Base-by-base conservation (phyloP, 2,329 filamentous ascomycete species). In the Arthrobotrys megalospora region DNA sequence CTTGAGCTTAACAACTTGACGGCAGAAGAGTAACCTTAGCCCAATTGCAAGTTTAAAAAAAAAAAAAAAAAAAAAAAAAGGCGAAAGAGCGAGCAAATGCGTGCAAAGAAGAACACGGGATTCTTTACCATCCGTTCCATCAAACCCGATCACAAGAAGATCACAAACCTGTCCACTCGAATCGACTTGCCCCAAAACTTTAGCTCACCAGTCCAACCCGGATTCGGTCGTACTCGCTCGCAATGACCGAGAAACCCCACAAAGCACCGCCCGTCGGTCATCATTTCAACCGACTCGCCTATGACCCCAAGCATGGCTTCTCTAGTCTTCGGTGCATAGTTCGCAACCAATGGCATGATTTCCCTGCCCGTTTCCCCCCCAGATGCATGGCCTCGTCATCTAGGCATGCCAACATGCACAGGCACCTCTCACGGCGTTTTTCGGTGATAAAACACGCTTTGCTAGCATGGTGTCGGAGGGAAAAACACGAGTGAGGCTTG, bases 211-310 rank as follows among this genome's bases (percentile, higher is more conserved):
- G 21, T 38, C 41, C 32, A n/a, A 52, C 14, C 67, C 67, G 6
- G n/a, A 71, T 71, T 41, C 47, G 55, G 67, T 71, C 67, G 67
- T 71, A 71, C 45, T 24, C 63, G 55, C 16, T 24, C 32, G 28
- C 19, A 16, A 47, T 24, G 16, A 55, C 64, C 36, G 24, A 28
- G 5, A 28, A 28, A 70, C 16, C 11, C 11, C 19, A 41, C 6
- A 36, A 43, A 12, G n/a, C 32, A 53, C 34, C 34, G 47, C 32
- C 67, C 67, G 67, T 71, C 67, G 67, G 67, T 7, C 62, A 14
- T 36, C 45, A 34, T 71, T 71, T 71, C 12, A 5, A 45, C 67
- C 67, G 58, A 64, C 67, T 53, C 43, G 45, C 45, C 67, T 41
- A 32, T n/a, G n/a, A n/a, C n/a, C n/a, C n/a, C n/a, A 16, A 10